Base-by-base conservation (phyloP, 176 grass and related monocot species). In the Lolium rigidum region DNA sequence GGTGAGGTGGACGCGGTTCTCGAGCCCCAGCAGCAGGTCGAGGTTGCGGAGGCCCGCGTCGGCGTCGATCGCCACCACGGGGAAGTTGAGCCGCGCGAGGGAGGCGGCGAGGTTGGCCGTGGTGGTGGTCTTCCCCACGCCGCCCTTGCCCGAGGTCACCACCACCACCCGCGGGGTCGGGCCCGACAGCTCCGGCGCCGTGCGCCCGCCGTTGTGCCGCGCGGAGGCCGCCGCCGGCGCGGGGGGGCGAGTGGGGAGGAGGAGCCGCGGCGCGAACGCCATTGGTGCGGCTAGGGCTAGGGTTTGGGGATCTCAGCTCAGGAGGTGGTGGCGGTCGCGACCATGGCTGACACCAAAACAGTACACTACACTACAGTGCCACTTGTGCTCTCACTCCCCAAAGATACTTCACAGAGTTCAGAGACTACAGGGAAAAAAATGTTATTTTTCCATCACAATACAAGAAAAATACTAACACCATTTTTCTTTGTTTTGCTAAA, bases 111-210 rank as follows among this genome's bases (percentile, higher is more conserved):
- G 84, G 82, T 99, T 96, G 35, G 97, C 94, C 4, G 97, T 94
- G 18, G 94, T 94, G 28, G 97, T 96, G 46, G 97, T 99, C 87
- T 99, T 99, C 6, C 97, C 97, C 7, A 99, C 94, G 79, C 97
- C 97, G 63, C 94, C 97, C 80, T 99, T 99, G 6, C 97, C 94
- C 3, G 97, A 99, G 64, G 97, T 96, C 26, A 99, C 91, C 38
- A 99, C 97, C 14, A 95, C 92, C 38, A 95, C 94, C 35, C 93
- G 94, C 20, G 93, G 97, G 22, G 88, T 90, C 28, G 93, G 90
- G 48, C 97, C 97, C 13, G 97, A 74, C 41, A 98, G 90, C 90
- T 95, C 88, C 35, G 93, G 82, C 14, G 85, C 73, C 73, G 84
- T 58, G 7, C 89, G 89, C 0, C 79, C 86, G 13, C 89, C 86